These are phyloP conservation scores for Gracilaria gracilis DNA, from an alignment of 23 red algal species.

Conservation along the genomic window DNA sequence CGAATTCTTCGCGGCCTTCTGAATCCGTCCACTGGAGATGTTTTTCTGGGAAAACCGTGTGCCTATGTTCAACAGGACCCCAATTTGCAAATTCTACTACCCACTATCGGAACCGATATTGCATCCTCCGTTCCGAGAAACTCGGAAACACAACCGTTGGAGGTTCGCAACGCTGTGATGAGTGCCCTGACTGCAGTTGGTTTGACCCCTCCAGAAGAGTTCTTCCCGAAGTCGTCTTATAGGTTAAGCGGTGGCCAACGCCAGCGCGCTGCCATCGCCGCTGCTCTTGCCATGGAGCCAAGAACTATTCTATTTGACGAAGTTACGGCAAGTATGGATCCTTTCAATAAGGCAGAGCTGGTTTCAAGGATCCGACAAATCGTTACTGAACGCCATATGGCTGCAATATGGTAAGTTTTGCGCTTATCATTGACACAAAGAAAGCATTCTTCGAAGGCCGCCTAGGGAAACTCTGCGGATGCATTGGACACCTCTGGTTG, in stretches of 20 bases:
- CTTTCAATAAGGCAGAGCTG: conserved; percentile 51
- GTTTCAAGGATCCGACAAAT: conserved; percentile 37
- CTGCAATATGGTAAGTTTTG: conserved; percentile 76
- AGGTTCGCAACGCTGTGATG: conserved; percentile 15
- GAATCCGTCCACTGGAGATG: conserved; percentile 33
- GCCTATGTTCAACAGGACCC: conserved; percentile 65
- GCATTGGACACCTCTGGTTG: conserved; percentile 52
- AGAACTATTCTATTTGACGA: conserved; percentile 75
- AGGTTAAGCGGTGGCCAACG: conserved; percentile 80
- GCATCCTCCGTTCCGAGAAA: conserved; percentile 40
- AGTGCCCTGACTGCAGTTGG: conserved; percentile 43
- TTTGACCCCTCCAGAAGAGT: conserved; percentile 27
- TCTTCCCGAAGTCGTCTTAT: conserved; percentile 18
- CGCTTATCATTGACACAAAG: neutral
- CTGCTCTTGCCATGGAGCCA: conserved; percentile 61
- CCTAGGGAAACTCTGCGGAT: conserved; percentile 22
- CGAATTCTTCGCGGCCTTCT: conserved; percentile 42
- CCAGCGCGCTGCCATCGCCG: conserved; percentile 76
- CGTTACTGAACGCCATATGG: conserved; percentile 41
- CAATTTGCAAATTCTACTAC: conserved; percentile 47
- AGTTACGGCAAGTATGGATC: conserved; percentile 74
- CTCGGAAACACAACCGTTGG: neutral
- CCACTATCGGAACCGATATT: conserved; percentile 60
- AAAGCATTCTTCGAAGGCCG: conserved; percentile 75
- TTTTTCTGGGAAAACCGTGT: conserved; percentile 24